Percentiles rank a stretch among this genome's conserved stretches.
phyloP scores from a whole-genome alignment of 163 green algal genomes.

The Scenedesmus sp. region DNA sequence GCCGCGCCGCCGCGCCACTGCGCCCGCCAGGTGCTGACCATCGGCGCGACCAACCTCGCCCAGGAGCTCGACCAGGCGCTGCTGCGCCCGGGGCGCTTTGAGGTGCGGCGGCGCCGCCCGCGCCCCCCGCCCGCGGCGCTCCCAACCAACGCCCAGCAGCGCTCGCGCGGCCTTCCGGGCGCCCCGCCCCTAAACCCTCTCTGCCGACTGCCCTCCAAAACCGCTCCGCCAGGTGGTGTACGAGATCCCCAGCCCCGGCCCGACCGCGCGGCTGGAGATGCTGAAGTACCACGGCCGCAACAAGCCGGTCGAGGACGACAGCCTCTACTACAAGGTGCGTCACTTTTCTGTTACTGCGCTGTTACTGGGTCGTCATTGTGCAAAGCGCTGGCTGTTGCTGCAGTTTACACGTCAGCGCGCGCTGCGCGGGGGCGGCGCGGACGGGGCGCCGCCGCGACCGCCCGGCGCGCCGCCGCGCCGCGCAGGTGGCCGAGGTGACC shows the following conservation, averaged over 20 bases:
- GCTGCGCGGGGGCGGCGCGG: background rate
- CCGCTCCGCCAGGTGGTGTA: slow-evolving; percentile 41
- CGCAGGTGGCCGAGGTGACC: slow-evolving; percentile 49
- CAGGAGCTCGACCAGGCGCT: slow-evolving; percentile 81
- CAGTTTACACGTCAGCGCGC: background rate
- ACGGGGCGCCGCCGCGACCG: background rate
- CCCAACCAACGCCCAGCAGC: no score
- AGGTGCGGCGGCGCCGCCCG: slow-evolving; percentile 40
- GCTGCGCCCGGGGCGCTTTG: slow-evolving; percentile 67
- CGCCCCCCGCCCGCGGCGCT: background rate
- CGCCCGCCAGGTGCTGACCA: slow-evolving; percentile 64
- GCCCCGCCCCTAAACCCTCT: no score
- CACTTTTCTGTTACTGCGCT: slow-evolving; percentile 26
- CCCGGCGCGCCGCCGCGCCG: background rate
- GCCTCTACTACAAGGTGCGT: slow-evolving; percentile 41
- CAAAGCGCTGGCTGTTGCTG: slow-evolving; percentile 24
- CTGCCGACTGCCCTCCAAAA: no score
- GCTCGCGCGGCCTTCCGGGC: no score
- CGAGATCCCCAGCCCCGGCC: slow-evolving; percentile 54
- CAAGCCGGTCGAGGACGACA: slow-evolving; percentile 38
- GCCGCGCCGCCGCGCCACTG: background rate
- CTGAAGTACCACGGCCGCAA: slow-evolving; percentile 56
- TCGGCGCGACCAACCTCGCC: slow-evolving; percentile 89
- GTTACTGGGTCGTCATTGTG: no score
- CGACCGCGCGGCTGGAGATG: slow-evolving; percentile 59